Evolutionary conservation across 257 asterid species (phyloP).

Genomic region (Nicotiana noctiflora): DNA sequence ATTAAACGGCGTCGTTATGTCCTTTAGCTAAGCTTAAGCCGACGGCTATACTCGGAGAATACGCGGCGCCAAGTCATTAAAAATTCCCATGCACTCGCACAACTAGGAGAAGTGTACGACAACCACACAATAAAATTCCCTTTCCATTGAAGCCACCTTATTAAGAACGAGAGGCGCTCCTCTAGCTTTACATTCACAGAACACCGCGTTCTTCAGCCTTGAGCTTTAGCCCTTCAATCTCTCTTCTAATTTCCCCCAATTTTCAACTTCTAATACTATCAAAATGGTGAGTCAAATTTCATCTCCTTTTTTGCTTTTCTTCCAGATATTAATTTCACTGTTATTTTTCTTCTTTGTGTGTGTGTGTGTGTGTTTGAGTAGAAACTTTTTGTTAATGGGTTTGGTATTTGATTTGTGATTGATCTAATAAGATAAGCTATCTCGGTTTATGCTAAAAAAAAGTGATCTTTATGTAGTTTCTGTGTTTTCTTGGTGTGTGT

Average conservation of each 20-base stretch:
- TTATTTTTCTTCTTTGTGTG: background rate
- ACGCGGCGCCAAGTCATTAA: constrained; percentile 13
- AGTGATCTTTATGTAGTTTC: background rate
- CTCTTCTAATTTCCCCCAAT: background rate
- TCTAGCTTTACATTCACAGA: background rate
- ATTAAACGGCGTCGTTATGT: background rate
- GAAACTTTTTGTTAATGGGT: background rate
- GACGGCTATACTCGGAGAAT: background rate
- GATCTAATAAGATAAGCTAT: background rate
- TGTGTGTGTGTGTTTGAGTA: background rate
- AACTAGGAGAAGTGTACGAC: background rate
- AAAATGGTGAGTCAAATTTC: constrained; percentile 19
- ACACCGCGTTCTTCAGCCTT: background rate
- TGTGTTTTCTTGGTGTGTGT: background rate
- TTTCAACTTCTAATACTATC: background rate
- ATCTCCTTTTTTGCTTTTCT: background rate
- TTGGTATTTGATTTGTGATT: background rate
- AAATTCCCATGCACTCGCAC: background rate
- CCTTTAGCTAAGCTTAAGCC: background rate
- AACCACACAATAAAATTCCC: constrained; percentile 10
- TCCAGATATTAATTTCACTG: background rate
- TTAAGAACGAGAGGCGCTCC: background rate
- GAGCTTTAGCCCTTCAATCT: background rate
- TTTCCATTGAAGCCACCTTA: background rate
- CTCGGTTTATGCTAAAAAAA: background rate